Evolutionary conservation across 1,139 yeast species (phyloP).

Genomic region (Geotrichum carabidarum): DNA sequence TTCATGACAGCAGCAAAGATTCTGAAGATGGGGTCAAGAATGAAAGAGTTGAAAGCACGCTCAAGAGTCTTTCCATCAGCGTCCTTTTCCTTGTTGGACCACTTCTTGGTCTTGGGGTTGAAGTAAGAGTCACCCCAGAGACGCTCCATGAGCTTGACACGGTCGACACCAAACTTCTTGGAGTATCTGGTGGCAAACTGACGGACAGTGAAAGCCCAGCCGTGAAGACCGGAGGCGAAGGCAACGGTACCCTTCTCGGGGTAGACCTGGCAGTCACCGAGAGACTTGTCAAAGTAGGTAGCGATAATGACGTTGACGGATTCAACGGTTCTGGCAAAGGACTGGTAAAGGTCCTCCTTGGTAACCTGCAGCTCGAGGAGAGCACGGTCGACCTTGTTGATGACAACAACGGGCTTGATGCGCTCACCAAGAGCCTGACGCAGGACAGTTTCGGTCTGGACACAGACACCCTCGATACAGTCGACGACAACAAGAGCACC

Average conservation of each 20-base stretch:
- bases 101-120: slow-evolving; percentile 99
- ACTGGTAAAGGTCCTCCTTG: slow-evolving; percentile 98
- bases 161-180: slow-evolving; percentile 99
- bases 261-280: slow-evolving; percentile 98
- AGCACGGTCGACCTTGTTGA: slow-evolving; percentile 99
- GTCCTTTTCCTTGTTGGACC: slow-evolving; percentile 95
- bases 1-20: slow-evolving; percentile 92
- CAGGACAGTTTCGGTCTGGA: slow-evolving; percentile 98
- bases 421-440: slow-evolving; percentile 99
- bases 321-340: slow-evolving; percentile 98
- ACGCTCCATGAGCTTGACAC: slow-evolving; percentile 96
- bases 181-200: slow-evolving; percentile 98
- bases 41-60: slow-evolving; percentile 99
- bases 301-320: slow-evolving; percentile 97
- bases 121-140: slow-evolving; percentile 99
- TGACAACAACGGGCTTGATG: slow-evolving; percentile 96
- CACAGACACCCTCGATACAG: slow-evolving; percentile 99
- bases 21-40: slow-evolving; percentile 98
- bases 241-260: slow-evolving; percentile 99
- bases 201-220: slow-evolving; percentile 99
- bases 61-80: slow-evolving; percentile 93
- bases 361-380: slow-evolving; percentile 96
- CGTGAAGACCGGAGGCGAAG: slow-evolving; percentile 99
- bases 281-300: slow-evolving; percentile 82
- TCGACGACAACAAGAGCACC: slow-evolving; percentile 99